Evolutionary conservation across 345 rosid genomes (phyloP).

Genomic region (Laguncularia racemosa): DNA sequence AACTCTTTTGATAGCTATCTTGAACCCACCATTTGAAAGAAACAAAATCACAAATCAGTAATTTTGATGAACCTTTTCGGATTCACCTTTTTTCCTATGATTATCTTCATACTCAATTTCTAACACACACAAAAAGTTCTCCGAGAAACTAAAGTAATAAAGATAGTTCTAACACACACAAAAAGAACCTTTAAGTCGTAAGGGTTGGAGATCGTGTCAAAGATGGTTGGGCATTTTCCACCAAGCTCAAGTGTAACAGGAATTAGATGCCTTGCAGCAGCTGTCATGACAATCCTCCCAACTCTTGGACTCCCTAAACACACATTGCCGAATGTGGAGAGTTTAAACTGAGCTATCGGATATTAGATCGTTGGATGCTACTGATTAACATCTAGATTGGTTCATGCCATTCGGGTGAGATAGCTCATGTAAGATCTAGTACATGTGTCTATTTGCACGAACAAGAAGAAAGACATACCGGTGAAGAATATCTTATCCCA

Average conservation of each 20-base stretch:
- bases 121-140: too few relatives aligned
- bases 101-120: too few relatives aligned
- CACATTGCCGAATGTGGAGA: background rate
- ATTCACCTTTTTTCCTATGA: background rate
- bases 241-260: slow-evolving; percentile 90
- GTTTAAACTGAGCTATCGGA: too few relatives aligned
- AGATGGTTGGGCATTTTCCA: slow-evolving; percentile 71
- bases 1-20: slow-evolving; percentile 59
- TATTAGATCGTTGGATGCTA: too few relatives aligned
- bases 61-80: too few relatives aligned
- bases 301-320: slow-evolving; percentile 61
- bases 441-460: too few relatives aligned
- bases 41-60: background rate
- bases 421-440: too few relatives aligned
- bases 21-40: slow-evolving; percentile 3
- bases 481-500: slow-evolving; percentile 97
- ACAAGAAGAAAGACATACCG: slow-evolving; percentile 26
- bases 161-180: too few relatives aligned
- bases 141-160: too few relatives aligned
- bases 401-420: too few relatives aligned
- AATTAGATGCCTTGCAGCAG: slow-evolving; percentile 77
- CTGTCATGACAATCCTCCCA: slow-evolving; percentile 59
- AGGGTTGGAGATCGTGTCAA: slow-evolving; percentile 41
- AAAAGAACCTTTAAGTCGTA: slow-evolving; percentile 40
- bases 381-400: too few relatives aligned